Evolutionary conservation across 2,329 filamentous ascomycete genomes (phyloP).

Genomic region (Aspergillus pseudoterreus): DNA sequence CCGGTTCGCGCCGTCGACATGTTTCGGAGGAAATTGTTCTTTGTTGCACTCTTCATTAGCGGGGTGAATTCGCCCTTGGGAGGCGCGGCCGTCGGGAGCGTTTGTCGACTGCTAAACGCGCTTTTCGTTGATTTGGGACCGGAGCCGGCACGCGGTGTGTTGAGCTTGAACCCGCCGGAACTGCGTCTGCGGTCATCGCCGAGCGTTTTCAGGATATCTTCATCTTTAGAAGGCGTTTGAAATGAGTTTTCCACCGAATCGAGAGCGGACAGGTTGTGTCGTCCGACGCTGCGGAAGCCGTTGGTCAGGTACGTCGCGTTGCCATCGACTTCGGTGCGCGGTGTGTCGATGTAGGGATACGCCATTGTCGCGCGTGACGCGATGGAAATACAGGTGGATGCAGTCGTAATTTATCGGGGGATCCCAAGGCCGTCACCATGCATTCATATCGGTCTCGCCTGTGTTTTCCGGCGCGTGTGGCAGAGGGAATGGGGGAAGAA

Average conservation of each 20-base stretch:
- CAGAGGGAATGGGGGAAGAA: not conserved
- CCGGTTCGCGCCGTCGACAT: slow-evolving; percentile 58
- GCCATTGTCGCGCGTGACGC: slow-evolving; percentile 51
- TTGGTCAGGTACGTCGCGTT: slow-evolving; percentile 77
- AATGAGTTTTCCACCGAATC: slow-evolving; percentile 89
- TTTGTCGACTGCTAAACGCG: slow-evolving; percentile 66
- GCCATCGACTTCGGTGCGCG: slow-evolving; percentile 71
- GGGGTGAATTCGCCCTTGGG: slow-evolving; percentile 82
- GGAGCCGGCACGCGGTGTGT: slow-evolving; percentile 71
- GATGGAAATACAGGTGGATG: slow-evolving; percentile 5
- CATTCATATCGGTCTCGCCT: slow-evolving; percentile 23
- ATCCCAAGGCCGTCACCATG: slow-evolving; percentile 16
- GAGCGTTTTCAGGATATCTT: slow-evolving; percentile 72
- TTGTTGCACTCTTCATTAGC: slow-evolving; percentile 73
- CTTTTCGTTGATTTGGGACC: slow-evolving; percentile 38
- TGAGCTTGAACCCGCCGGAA: slow-evolving; percentile 55
- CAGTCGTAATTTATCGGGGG: not conserved
- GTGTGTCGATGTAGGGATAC: slow-evolving; percentile 73
- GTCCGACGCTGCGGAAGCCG: slow-evolving; percentile 54
- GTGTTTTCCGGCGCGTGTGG: slow-evolving; percentile 3
- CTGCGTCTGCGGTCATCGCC: slow-evolving; percentile 58
- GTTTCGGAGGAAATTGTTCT: slow-evolving; percentile 59
- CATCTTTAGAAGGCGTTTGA: slow-evolving; percentile 71
- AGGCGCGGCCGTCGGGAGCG: slow-evolving; percentile 59
- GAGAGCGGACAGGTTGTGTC: slow-evolving; percentile 49